Percentiles rank a stretch among this genome's conserved stretches.
These are phyloP conservation scores for Penicillium angulare DNA, from an alignment of 495 filamentous ascomycete genomes.

Conservation along the genomic window DNA sequence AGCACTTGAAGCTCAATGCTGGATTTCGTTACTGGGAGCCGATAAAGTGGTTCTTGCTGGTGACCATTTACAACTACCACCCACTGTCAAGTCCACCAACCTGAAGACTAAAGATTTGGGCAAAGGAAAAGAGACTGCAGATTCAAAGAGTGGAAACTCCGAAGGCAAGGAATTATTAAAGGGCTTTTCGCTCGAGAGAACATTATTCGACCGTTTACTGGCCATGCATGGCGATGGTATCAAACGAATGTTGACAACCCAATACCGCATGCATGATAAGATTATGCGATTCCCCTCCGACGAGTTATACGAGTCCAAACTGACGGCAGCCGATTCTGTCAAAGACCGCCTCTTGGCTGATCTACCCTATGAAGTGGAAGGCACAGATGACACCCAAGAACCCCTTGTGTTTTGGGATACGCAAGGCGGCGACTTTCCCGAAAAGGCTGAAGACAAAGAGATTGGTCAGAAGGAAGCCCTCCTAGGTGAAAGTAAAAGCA, in stretches of 20 bases:
- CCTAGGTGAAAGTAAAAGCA: slow-evolving; percentile 86
- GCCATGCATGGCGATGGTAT: slow-evolving; percentile 76
- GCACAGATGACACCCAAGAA: slow-evolving; percentile 84
- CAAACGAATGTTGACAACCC: slow-evolving; percentile 94
- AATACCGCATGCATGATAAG: slow-evolving; percentile 95
- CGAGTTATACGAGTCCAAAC: slow-evolving; percentile 77
- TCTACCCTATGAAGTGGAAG: slow-evolving; percentile 73
- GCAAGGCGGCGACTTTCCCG: slow-evolving; percentile 87
- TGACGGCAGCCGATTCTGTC: slow-evolving; percentile 78
- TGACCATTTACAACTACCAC: slow-evolving; percentile 91
- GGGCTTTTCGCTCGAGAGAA: slow-evolving; percentile 68
- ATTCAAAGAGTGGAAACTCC: slow-evolving; percentile 19
- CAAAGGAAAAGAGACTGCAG: no score
- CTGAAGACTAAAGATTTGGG: slow-evolving; percentile 20
- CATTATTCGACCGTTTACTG: slow-evolving; percentile 87
- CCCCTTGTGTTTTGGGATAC: slow-evolving; percentile 95
- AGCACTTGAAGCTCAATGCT: slow-evolving; percentile 94
- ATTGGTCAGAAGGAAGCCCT: slow-evolving; percentile 52
- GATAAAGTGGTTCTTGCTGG: slow-evolving; percentile 88
- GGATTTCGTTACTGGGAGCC: slow-evolving; percentile 83
- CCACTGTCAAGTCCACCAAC: slow-evolving; percentile 76
- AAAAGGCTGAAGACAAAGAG: slow-evolving; percentile 53
- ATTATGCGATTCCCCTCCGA: slow-evolving; percentile 95
- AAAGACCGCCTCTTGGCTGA: slow-evolving; percentile 70
- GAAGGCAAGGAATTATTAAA: slow-evolving; percentile 30